Percentiles rank a stretch among this genome's conserved stretches.
These are phyloP conservation scores for Lichtheimia corymbifera DNA, from an alignment of 371 early-diverging fungal species.

Conservation along the genomic window DNA sequence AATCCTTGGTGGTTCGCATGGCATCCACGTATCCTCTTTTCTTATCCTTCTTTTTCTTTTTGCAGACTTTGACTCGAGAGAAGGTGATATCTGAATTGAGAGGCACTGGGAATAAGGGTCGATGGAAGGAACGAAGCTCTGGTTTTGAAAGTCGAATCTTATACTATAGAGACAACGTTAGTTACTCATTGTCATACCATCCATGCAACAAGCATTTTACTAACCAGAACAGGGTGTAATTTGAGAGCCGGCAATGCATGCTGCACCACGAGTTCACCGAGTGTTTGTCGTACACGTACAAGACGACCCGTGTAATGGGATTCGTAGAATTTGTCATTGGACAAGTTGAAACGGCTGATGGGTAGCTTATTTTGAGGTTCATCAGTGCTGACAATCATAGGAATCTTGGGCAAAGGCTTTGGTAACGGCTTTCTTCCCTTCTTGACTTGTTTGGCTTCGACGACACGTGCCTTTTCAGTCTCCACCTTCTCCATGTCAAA, in stretches of 20 bases:
- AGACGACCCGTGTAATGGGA: conserved; percentile 69
- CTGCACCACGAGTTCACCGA: conserved; percentile 89
- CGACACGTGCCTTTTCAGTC: conserved; percentile 44
- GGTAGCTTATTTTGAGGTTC: conserved; percentile 58
- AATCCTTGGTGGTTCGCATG: conserved; percentile 84
- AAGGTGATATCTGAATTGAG: conserved; percentile 61
- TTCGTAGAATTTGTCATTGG: conserved; percentile 95
- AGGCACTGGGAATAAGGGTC: conserved; percentile 79
- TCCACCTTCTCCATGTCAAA: conserved; percentile 67
- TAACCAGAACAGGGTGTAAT: conserved; percentile 81
- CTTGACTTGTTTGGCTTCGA: conserved; percentile 43
- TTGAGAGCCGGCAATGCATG: conserved; percentile 94
- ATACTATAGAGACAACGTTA: conserved; percentile 55
- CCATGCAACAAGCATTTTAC: conserved; percentile 5
- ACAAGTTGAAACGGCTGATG: conserved; percentile 90
- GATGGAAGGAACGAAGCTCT: conserved; percentile 94
- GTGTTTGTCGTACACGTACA: conserved; percentile 84
- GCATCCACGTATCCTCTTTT: conserved; percentile 73
- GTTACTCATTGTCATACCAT: background rate
- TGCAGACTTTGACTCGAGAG: conserved; percentile 69
- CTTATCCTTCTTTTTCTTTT: conserved; percentile 78
- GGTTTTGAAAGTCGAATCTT: conserved; percentile 85
- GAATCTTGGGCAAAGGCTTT: conserved; percentile 40
- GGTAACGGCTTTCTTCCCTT: conserved; percentile 46
- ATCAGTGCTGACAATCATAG: conserved; percentile 47